Evolutionary conservation across 140 eudicot species (phyloP), one percentile per base, ranked within the genome.

Genomic region (Erigeron philadelphicus): DNA sequence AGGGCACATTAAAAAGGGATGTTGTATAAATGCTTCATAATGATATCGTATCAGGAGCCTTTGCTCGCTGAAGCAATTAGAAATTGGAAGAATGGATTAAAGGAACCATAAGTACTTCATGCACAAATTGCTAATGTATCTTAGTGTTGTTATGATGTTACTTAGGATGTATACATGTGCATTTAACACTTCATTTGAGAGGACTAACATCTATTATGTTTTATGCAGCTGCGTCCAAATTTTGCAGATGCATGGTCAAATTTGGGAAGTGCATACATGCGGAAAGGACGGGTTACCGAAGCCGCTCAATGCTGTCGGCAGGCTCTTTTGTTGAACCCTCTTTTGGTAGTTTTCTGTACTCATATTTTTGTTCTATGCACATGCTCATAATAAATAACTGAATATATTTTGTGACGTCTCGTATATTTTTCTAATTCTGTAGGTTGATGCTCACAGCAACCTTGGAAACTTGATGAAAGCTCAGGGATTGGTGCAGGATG

Each of bases 161-260:
- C 2, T 25, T 25, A 1, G 35, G 3, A 25, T 3, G 35, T 25
- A 25, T 25, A 25, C 18, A n/a, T 7, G 18, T 12, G 56, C 7
- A 17, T 50, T 17, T n/a, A 60, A 38, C 52, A 25, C 35, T 25
- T 25, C 35, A 25, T 25, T 25, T 25, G 35, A 25, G 35, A 25
- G 35, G 35, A 25, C 35, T 25, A 25, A 25, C 35, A 25, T 54
- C 7, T n/a, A 57, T 12, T 66, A 19, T 72, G 81, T 57, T 72
- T 18, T n/a, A 69, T 78, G 79, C 88, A 94, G 99, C 87, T 94
- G 65, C 97, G 97, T 50, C 99, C 97, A 16, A 94, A 87, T 79
- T 94, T 94, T 77, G 95, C 99, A 12, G 99, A 94, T 87, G 99
- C 99, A 47, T 94, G 99, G 99, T 94, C 99, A 9, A 94, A 94